Evolutionary conservation across 495 filamentous ascomycete genomes (phyloP).

Genomic region (Chaetomium cochliodes): DNA sequence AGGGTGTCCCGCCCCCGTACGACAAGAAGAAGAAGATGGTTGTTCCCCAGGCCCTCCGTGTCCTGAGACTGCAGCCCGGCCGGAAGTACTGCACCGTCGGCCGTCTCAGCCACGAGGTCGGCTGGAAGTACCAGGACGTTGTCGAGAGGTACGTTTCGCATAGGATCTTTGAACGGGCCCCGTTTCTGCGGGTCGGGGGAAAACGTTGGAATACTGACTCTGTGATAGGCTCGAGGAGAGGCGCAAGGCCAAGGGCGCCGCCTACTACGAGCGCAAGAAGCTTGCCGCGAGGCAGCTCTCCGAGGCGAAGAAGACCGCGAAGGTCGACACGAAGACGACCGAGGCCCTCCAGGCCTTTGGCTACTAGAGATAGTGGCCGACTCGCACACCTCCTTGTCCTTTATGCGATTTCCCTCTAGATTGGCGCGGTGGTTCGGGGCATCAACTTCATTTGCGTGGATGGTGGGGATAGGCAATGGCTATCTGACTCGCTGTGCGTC

Average conservation of each 20-base stretch:
- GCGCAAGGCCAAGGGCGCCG: constrained; percentile 96
- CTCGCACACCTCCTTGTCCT: constrained; percentile 34
- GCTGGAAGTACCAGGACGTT: constrained; percentile 99
- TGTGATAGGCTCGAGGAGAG: constrained; percentile 88
- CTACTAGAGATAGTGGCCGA: constrained; percentile 48
- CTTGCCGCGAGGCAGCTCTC: constrained; percentile 78
- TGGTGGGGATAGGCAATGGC: constrained; percentile 38
- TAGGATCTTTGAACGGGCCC: not conserved
- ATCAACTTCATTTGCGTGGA: constrained; percentile 44
- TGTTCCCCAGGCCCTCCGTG: constrained; percentile 93
- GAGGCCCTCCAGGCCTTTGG: constrained; percentile 55
- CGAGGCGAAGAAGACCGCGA: constrained; percentile 88
- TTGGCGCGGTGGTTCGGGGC: constrained; percentile 45
- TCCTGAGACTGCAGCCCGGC: constrained; percentile 92
- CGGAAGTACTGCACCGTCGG: constrained; percentile 99
- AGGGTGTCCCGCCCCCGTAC: constrained; percentile 98
- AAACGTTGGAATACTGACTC: constrained; percentile 40
- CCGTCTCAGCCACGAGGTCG: constrained; percentile 94
- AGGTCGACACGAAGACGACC: constrained; percentile 67
- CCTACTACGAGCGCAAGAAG: constrained; percentile 99
- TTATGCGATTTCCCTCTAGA: constrained; percentile 45
- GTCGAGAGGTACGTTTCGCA: constrained; percentile 76
- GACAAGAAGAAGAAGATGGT: constrained; percentile 99
- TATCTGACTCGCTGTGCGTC: constrained; percentile 40
- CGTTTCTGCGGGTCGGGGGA: not conserved